Evolutionary conservation across 345 rosid species (phyloP), one percentile per base, ranked within the genome.

Genomic region (Trapa bicornis): DNA sequence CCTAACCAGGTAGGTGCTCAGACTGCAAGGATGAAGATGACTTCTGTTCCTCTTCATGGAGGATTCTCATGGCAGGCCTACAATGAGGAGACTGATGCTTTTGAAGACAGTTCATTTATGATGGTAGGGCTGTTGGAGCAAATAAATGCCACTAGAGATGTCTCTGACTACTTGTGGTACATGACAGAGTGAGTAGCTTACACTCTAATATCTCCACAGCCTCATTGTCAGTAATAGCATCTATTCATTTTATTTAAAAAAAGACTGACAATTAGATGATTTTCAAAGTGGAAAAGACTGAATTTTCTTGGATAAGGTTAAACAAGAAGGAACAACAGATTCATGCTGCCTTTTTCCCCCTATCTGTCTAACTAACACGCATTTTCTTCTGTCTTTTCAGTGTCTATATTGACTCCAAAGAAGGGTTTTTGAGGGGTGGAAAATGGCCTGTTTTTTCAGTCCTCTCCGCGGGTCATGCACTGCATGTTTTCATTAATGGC

Each of bases 11-110:
- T 95, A 70, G 98, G 97, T 62, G 88, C 97, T 48, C 98, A 95
- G 79, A 85, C 80, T 63, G 80, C 92, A 48, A 79, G 75, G 78
- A 95, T 89, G 92, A 91, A 89, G 80, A 95, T 95, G 99, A 72
- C 77, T 72, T 84, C 79, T 50, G 87, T 84, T 71, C 96, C 96
- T 57, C 63, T 81, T 72, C 96, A 83, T 71, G 94, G 91, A 71
- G 93, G 89, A 74, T 76, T 95, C 76, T 86, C 98, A 65, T 95
- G 99, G 98, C 90, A 95, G 74, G 92, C 97, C 65, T 89, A 85
- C 79, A 84, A 68, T 64, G 98, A 95, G 79, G 94, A 76, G 66
- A 80, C 96, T 4, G 61, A 89, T 43, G 73, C 84, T n/a, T 84
- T 79, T 50, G 74, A 74, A 64, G 99, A 89, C 64, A 82, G 76